Evolutionary conservation across 331 rosid species (phyloP).

Genomic region (Malus hybrid): DNA sequence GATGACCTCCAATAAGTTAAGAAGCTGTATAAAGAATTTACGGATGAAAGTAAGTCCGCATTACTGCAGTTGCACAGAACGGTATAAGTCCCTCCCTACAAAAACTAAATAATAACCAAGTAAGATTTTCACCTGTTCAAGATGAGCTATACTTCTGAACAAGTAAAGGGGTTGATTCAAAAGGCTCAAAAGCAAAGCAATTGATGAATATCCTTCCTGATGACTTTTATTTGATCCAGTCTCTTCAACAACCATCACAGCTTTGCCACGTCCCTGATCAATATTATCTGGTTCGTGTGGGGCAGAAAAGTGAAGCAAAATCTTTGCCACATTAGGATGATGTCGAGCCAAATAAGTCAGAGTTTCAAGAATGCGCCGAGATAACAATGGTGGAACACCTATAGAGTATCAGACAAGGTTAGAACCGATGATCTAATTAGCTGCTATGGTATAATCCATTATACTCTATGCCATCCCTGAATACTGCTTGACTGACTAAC

Average conservation of each 20-base stretch:
- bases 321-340: slow-evolving; percentile 81
- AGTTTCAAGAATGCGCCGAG: slow-evolving; percentile 87
- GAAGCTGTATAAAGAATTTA: slow-evolving; percentile 46
- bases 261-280: slow-evolving; percentile 62
- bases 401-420: slow-evolving; percentile 15
- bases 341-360: slow-evolving; percentile 90
- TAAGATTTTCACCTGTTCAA: slow-evolving; percentile 65
- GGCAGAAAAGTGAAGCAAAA: slow-evolving; percentile 60
- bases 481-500: too few relatives aligned
- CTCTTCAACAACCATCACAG: slow-evolving; percentile 69
- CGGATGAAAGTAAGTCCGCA: slow-evolving; percentile 10
- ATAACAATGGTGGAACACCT: slow-evolving; percentile 98
- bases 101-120: slow-evolving; percentile 7
- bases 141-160: slow-evolving; percentile 88
- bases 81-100: not conserved
- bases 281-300: slow-evolving; percentile 31
- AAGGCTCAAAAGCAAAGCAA: slow-evolving; percentile 68
- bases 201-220: slow-evolving; percentile 35
- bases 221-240: slow-evolving; percentile 21
- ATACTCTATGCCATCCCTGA: too few relatives aligned
- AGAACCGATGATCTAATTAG: not conserved
- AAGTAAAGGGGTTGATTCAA: slow-evolving; percentile 91
- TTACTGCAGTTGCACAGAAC: not conserved
- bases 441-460: not conserved
- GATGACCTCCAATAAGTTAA: slow-evolving; percentile 82